A percentile compares a stretch with the other conserved stretches of the same genome.
Evolutionary conservation across 1,284 basidiomycete genomes (phyloP).

Genomic region (Vanrija sp.): DNA sequence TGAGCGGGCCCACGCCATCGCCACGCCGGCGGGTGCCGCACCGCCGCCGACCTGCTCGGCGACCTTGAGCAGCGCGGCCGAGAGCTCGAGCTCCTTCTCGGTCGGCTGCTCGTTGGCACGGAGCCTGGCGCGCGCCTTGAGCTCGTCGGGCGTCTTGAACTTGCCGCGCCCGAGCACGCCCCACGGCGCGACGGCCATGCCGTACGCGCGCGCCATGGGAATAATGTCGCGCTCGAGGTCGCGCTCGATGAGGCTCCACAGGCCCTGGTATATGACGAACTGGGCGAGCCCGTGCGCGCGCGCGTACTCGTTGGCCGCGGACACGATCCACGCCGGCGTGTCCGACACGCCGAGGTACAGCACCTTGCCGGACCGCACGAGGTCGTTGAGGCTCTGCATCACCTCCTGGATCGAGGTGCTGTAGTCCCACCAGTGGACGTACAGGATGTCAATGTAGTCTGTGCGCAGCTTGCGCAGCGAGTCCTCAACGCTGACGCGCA

Average conservation of each 20-base stretch:
- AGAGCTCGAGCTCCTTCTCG: constrained; percentile 27
- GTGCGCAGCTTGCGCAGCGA: constrained; percentile 51
- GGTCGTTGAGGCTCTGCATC: constrained; percentile 49
- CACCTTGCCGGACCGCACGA: constrained; percentile 48
- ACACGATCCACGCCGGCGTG: constrained; percentile 58
- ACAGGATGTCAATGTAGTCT: constrained; percentile 51
- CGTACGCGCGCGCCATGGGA: constrained; percentile 55
- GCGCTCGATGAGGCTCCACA: constrained; percentile 52
- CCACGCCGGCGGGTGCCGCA: constrained; percentile 29
- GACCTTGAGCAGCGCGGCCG: constrained; percentile 39
- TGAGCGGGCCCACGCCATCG: constrained; percentile 28
- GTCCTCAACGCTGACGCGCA: constrained; percentile 27
- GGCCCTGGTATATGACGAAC: constrained; percentile 60
- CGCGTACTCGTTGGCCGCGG: constrained; percentile 57
- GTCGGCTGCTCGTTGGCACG: constrained; percentile 18
- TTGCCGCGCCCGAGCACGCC: constrained; percentile 49
- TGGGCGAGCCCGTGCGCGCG: constrained; percentile 52
- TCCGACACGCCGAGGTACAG: constrained; percentile 52
- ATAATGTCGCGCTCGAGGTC: constrained; percentile 62
- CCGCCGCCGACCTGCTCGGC: constrained; percentile 46
- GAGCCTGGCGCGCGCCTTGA: constrained; percentile 32
- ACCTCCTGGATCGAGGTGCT: constrained; percentile 49
- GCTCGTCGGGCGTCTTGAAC: constrained; percentile 46
- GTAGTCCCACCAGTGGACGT: constrained; percentile 51
- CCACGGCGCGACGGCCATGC: constrained; percentile 51